A percentile compares a stretch with the other conserved stretches of the same genome.
These are phyloP conservation scores for Lenzites betulinus DNA, from an alignment of 768 basidiomycete species.

Conservation along the genomic window DNA sequence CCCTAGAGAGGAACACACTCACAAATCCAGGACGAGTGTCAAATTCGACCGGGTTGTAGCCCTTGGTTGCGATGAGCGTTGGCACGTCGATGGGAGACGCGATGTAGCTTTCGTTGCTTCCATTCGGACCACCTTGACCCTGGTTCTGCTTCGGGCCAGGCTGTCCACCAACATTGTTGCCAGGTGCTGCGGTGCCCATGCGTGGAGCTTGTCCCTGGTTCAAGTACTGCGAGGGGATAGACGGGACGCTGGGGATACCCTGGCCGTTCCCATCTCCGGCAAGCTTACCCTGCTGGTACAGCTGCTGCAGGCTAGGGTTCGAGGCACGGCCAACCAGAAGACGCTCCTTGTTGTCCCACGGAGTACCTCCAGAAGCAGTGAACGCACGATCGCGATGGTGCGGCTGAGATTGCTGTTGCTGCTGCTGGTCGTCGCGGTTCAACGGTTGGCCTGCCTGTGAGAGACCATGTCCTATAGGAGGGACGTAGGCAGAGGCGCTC, in stretches of 20 bases:
- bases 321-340: constrained; percentile 57
- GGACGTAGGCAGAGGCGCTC: constrained; percentile 50
- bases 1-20: constrained; percentile 33
- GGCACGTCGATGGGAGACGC: constrained; percentile 82
- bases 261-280: constrained; percentile 33
- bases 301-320: constrained; percentile 69
- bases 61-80: constrained; percentile 81
- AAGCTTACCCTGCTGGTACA: constrained; percentile 46
- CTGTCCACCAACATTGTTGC: constrained; percentile 5
- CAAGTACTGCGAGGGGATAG: constrained; percentile 73
- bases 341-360: constrained; percentile 73
- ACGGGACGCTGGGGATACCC: constrained; percentile 64
- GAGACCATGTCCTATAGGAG: constrained; percentile 43
- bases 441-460: constrained; percentile 25
- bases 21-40: constrained; percentile 81
- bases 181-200: constrained; percentile 23
- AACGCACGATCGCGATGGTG: constrained; percentile 38
- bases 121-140: constrained; percentile 27
- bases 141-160: constrained; percentile 39
- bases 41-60: constrained; percentile 87
- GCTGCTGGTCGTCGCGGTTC: constrained; percentile 35
- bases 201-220: constrained; percentile 46
- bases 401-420: constrained; percentile 37
- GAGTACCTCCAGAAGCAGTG: constrained; percentile 38
- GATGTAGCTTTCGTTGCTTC: constrained; percentile 38